These are phyloP conservation scores for Skeletonema potamos DNA, from an alignment of 108 stramenopile genomes.

Conservation along the genomic window DNA sequence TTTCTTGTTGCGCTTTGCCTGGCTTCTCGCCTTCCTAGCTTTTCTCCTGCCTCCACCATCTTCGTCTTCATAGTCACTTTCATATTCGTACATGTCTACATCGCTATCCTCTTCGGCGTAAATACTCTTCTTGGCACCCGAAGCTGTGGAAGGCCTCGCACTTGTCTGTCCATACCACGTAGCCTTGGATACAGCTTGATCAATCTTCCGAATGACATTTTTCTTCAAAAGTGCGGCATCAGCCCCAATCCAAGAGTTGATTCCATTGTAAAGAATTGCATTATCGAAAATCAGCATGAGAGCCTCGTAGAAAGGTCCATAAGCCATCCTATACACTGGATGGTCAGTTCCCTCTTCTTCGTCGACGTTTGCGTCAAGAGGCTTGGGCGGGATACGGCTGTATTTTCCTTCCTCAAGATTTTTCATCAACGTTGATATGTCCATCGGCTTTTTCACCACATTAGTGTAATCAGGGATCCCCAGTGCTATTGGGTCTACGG, in stretches of 20 bases:
- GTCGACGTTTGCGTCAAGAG: conserved; percentile 20
- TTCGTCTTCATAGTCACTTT: conserved; percentile 77
- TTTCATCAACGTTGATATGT: conserved; percentile 81
- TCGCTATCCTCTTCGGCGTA: conserved; percentile 81
- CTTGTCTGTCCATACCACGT: conserved; percentile 6
- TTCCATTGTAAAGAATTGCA: conserved; percentile 79
- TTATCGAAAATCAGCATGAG: conserved; percentile 85
- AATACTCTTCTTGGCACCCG: conserved; percentile 47
- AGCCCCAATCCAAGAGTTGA: conserved; percentile 69
- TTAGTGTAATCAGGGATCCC: conserved; percentile 87
- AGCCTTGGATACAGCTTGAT: conserved; percentile 37
- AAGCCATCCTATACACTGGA: conserved; percentile 63
- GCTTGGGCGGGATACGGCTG: conserved; percentile 60
- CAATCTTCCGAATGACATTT: conserved; percentile 58
- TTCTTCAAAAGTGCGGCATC: conserved; percentile 63
- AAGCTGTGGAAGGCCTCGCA: conserved; percentile 27
- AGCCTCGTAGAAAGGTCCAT: conserved; percentile 74
- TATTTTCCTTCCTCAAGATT: conserved; percentile 85
- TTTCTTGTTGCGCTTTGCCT: conserved; percentile 1
- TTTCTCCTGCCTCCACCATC: conserved; percentile 22
- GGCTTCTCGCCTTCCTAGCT: conserved; percentile 13
- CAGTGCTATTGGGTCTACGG: conserved; percentile 90
- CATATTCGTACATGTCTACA: conserved; percentile 79
- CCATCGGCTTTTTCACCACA: conserved; percentile 93
- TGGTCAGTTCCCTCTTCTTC: conserved; percentile 26